Evolutionary conservation across 495 filamentous ascomycete species (phyloP), one percentile per base, ranked within the genome.

Genomic region (Wilcoxina mikolae): DNA sequence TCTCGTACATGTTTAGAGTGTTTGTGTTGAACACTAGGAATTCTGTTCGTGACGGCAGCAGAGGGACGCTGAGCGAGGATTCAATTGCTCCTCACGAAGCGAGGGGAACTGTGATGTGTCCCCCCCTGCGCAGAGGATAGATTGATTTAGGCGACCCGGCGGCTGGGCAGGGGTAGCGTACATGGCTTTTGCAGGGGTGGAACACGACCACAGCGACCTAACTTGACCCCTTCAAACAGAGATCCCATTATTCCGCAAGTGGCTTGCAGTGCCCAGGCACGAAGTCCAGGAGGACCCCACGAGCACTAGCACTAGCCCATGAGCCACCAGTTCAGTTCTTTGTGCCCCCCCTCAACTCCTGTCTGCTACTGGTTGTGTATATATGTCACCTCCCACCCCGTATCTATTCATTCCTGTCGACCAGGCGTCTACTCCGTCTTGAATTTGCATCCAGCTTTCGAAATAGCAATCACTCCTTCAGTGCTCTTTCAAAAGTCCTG

Each of bases 391-490:
- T 39, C 50, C 46, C 43, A 44, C 42, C 28, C 27, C 28, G 49
- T 31, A 23, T 20, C 35, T 49, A 47, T 48, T 27, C 52, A 35
- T 43, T 64, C 27, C 23, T 27, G 25, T 48, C 31, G 23, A 52
- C 62, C 61, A 64, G 51, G 56, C 62, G 55, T 33, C 51, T 23
- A 54, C 48, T 35, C 20, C 29, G 17, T 54, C 45, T 38, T 54
- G 28, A 27, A 27, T 60, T 41, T 38, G 29, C 46, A 51, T 38
- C 53, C 53, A 42, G 46, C 54, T 55, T 58, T 51, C 18, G 39
- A 58, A 55, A 57, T 43, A 62, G 62, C 59, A 61, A 65, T 65
- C 62, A 65, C 63, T 65, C 63, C 41, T 62, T 65, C 58, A 57
- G 56, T 65, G 58, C 62, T 56, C 28, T 62, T 65, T 60, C 62